These are phyloP conservation scores for Jacaranda mimosifolia DNA, from an alignment of 257 asterid genomes.

Conservation along the genomic window DNA sequence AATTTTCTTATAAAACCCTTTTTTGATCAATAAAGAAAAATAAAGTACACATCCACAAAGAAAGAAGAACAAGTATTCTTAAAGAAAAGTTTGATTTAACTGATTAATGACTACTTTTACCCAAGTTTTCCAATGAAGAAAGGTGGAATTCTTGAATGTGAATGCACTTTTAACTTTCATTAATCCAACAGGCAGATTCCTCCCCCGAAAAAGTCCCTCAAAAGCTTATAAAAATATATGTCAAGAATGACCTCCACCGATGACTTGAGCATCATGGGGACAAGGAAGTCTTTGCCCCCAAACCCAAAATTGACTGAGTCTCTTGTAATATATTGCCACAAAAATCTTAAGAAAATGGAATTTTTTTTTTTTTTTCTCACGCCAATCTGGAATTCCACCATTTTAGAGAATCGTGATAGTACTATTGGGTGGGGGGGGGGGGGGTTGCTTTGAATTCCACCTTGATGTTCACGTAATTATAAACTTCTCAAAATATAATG, in stretches of 20 bases:
- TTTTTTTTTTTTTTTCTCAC: background rate
- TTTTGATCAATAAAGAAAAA: background rate
- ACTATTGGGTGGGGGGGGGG: too few relatives aligned
- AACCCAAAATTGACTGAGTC: conserved; percentile 30
- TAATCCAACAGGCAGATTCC: too few relatives aligned
- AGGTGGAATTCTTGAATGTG: background rate
- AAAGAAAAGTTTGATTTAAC: background rate
- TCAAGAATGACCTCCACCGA: background rate
- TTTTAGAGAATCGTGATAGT: background rate
- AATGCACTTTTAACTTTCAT: background rate
- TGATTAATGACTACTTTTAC: background rate
- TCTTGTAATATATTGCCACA: conserved; percentile 6
- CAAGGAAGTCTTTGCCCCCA: conserved; percentile 1
- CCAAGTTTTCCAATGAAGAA: background rate
- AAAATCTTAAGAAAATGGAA: background rate
- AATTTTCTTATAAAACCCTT: background rate
- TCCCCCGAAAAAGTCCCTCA: background rate
- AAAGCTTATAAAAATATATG: too few relatives aligned
- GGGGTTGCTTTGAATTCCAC: background rate
- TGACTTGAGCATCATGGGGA: conserved; percentile 10
- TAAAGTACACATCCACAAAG: background rate
- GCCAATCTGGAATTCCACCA: conserved; percentile 18
- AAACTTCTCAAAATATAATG: too few relatives aligned
- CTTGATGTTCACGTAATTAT: too few relatives aligned
- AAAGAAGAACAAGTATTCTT: background rate